A percentile compares a stretch with the other conserved stretches of the same genome.
phyloP scores from a whole-genome alignment of 169 alveolate genomes.

The Plasmodium vinckei region DNA sequence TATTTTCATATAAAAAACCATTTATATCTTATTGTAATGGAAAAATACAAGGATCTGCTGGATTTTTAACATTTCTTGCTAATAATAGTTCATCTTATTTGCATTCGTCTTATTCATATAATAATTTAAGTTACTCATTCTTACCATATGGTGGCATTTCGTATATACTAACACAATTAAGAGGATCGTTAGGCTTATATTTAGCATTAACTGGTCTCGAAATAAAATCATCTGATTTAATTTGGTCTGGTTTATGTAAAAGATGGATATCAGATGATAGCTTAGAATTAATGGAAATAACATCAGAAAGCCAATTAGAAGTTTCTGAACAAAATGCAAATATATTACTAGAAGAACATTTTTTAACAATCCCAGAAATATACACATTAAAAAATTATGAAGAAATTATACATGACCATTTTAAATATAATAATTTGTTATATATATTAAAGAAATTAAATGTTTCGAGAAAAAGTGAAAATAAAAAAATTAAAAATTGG shows the following conservation, averaged over 20 bases:
- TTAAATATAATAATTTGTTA: constrained; percentile 45
- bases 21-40: constrained; percentile 84
- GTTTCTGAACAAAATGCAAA: constrained; percentile 79
- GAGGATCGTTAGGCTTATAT: constrained; percentile 85
- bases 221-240: constrained; percentile 78
- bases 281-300: constrained; percentile 78
- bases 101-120: constrained; percentile 74
- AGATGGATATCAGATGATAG: constrained; percentile 83
- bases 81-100: constrained; percentile 79
- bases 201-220: constrained; percentile 81
- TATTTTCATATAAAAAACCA: constrained; percentile 82
- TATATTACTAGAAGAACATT: constrained; percentile 69
- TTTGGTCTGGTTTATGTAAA: constrained; percentile 84
- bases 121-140: constrained; percentile 62
- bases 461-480: constrained; percentile 27
- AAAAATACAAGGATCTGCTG: constrained; percentile 79
- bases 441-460: constrained; percentile 45
- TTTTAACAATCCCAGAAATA: constrained; percentile 57
- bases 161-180: constrained; percentile 77
- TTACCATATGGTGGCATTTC: constrained; percentile 83
- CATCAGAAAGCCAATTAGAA: constrained; percentile 74
- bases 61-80: constrained; percentile 79
- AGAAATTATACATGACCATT: constrained; percentile 75
- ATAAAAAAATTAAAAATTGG: constrained; percentile 41
- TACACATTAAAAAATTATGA: constrained; percentile 74